Base-by-base conservation (phyloP, 352 stramenopile species). In the Peronospora farinosa region DNA sequence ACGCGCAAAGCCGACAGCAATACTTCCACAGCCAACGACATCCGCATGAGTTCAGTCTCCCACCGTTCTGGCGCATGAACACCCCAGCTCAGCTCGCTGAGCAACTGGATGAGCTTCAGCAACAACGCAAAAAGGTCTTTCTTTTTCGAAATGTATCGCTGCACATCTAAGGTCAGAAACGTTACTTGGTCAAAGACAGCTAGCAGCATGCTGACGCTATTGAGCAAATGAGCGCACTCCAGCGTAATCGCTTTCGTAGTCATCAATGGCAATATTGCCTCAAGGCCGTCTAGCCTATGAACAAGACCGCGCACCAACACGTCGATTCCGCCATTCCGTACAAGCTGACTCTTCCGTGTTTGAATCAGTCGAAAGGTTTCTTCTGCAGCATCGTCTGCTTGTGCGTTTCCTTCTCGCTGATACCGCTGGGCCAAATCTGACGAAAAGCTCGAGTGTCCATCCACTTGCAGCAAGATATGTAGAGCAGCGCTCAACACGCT, bases 111-210 rank as follows among this genome's bases (percentile, higher is more conserved):
- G 0, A 75, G n/a, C 44, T 62, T 54, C 33, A 88, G 38, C 6
- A 82, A 46, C 5, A 81, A 39, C 0, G 19, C 21, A 16, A 89
- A 73, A 0, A 86, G 23, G 5, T 13, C 44, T 19, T 42, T 53
- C 8, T 65, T 35, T 13, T 54, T 59, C 2, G 74, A 72, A 40
- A 92, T 51, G 36, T 74, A 60, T 4, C 55, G 54, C 50, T 92
- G 78, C 1, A 81, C 70, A 25, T 72, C 53, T 0, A 40, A 33
- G 0, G 60, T 64, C 10, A 88, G 53, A 56, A 86, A 90, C 2
- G 77, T 80, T 10, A 65, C 69, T 62, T 90, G 81, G 15, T 89
- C 75, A 9, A 92, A 57, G 7, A 92, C 60, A n/a, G 47, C 63
- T 1, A 92, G 57, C 27, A 81, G 28, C 23, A 59, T 60, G n/a